A percentile compares a stretch with the other conserved stretches of the same genome.
Conservation (phyloP, 1,139 yeast genomes). For the Pichia sp. region DNA sequence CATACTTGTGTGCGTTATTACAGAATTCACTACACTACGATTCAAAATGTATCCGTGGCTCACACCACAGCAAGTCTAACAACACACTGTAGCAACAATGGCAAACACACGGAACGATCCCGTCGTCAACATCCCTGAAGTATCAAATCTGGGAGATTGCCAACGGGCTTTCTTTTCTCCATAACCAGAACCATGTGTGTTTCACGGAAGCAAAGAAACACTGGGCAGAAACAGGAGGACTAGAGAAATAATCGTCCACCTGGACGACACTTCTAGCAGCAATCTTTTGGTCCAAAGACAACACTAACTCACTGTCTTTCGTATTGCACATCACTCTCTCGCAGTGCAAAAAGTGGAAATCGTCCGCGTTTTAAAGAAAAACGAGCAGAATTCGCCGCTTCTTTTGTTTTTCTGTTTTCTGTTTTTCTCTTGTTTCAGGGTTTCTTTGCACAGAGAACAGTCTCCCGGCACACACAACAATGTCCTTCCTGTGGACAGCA, state of each 20-base stretch:
- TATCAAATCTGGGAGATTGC: slow-evolving; percentile 31
- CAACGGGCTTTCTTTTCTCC: slow-evolving; percentile 61
- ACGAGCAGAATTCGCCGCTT: too few species aligned
- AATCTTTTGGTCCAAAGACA: neutral
- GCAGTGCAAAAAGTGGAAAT: too few species aligned
- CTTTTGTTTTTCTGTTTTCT: too few species aligned
- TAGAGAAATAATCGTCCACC: neutral
- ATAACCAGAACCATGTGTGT: slow-evolving; percentile 55
- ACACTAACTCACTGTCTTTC: too few species aligned
- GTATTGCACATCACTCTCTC: too few species aligned
- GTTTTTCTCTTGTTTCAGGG: neutral
- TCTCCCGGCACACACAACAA: too few species aligned
- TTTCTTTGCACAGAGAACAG: too few species aligned
- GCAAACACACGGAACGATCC: slow-evolving; percentile 24
- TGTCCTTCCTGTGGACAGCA: neutral
- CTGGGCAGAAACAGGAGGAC: slow-evolving; percentile 74
- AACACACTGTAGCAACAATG: too few species aligned
- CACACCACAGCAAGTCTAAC: neutral
- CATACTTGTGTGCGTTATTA: too few species aligned
- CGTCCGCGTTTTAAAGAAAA: too few species aligned
- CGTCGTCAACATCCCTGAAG: slow-evolving; percentile 20
- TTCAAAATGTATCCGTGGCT: slow-evolving; percentile 9
- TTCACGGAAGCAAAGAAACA: slow-evolving; percentile 43
- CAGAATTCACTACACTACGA: too few species aligned
- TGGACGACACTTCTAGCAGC: neutral